Percentiles rank a stretch among this genome's conserved stretches.
These are phyloP conservation scores for Hypoxylon fuscum DNA, from an alignment of 495 filamentous ascomycete species.

Conservation along the genomic window DNA sequence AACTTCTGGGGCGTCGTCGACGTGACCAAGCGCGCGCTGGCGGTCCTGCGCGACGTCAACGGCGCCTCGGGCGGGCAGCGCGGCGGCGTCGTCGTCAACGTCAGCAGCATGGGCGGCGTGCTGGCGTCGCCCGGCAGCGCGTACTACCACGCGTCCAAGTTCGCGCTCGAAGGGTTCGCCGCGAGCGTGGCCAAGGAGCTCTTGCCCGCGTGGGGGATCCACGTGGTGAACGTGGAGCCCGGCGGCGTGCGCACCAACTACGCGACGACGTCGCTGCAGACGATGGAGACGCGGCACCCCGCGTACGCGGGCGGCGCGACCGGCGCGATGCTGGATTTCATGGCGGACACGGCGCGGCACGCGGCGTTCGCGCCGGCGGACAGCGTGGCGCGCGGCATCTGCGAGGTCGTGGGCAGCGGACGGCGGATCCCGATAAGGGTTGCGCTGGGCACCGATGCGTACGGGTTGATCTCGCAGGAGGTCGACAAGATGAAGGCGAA, in stretches of 20 bases:
- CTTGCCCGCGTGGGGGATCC: conserved; percentile 61
- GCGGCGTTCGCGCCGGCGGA: conserved; percentile 47
- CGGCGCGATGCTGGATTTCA: conserved; percentile 48
- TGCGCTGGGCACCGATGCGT: conserved; percentile 56
- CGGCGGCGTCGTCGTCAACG: conserved; percentile 62
- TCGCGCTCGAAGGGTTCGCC: conserved; percentile 65
- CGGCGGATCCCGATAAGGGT: conserved; percentile 54
- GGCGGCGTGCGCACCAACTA: conserved; percentile 59
- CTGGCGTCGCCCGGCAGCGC: conserved; percentile 56
- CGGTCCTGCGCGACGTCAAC: conserved; percentile 57
- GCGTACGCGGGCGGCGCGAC: conserved; percentile 53
- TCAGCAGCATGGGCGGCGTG: conserved; percentile 63
- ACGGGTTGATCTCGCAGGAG: conserved; percentile 47
- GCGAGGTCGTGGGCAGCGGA: conserved; percentile 44
- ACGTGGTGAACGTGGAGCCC: conserved; percentile 59
- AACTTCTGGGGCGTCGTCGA: conserved; percentile 62
- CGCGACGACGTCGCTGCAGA: conserved; percentile 26
- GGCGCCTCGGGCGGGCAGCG: conserved; percentile 28
- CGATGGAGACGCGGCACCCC: conserved; percentile 37
- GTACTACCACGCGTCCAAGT: conserved; percentile 66
- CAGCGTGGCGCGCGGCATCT: conserved; percentile 51
- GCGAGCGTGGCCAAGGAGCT: conserved; percentile 63
- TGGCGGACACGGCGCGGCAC: conserved; percentile 40
- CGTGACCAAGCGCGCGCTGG: conserved; percentile 56
- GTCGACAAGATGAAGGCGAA: conserved; percentile 44